Evolutionary conservation across 169 alveolate genomes (phyloP).

Genomic region (Amoebophrya sp.): DNA sequence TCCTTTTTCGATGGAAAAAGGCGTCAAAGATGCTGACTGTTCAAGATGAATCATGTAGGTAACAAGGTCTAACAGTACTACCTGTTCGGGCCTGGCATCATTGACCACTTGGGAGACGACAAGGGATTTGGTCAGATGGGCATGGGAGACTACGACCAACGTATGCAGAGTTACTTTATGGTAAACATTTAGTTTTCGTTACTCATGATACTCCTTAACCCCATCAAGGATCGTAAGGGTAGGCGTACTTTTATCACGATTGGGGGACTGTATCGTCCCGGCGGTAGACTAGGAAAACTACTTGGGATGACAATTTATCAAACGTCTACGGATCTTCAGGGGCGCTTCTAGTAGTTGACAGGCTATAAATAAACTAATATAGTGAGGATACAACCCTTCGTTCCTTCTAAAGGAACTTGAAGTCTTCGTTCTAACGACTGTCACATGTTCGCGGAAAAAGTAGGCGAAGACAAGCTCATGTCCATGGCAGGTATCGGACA

Average conservation of each 20-base stretch:
- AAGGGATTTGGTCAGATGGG: not conserved
- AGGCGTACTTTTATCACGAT: too few relatives aligned
- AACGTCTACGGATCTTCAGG: too few relatives aligned
- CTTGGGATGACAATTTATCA: too few relatives aligned
- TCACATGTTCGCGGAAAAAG: not conserved
- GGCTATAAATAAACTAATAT: not conserved
- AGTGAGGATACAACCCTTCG: not conserved
- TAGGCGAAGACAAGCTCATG: not conserved
- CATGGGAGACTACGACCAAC: not conserved
- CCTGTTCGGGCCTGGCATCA: not conserved
- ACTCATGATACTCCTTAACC: too few relatives aligned
- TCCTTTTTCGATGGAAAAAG: too few relatives aligned
- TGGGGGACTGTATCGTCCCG: too few relatives aligned
- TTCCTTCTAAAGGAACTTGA: not conserved
- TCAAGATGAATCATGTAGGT: too few relatives aligned
- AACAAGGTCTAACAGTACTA: too few relatives aligned
- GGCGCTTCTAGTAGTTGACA: not conserved
- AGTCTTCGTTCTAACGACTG: not conserved
- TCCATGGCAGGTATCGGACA: too few relatives aligned
- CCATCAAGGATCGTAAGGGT: too few relatives aligned
- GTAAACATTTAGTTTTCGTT: not conserved
- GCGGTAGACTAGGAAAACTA: too few relatives aligned
- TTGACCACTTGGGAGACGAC: not conserved
- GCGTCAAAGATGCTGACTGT: too few relatives aligned
- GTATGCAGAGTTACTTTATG: not conserved